A percentile compares a stretch with the other conserved stretches of the same genome.
These are phyloP conservation scores for Myxozyma geophila DNA, from an alignment of 805 yeast species.

Conservation along the genomic window DNA sequence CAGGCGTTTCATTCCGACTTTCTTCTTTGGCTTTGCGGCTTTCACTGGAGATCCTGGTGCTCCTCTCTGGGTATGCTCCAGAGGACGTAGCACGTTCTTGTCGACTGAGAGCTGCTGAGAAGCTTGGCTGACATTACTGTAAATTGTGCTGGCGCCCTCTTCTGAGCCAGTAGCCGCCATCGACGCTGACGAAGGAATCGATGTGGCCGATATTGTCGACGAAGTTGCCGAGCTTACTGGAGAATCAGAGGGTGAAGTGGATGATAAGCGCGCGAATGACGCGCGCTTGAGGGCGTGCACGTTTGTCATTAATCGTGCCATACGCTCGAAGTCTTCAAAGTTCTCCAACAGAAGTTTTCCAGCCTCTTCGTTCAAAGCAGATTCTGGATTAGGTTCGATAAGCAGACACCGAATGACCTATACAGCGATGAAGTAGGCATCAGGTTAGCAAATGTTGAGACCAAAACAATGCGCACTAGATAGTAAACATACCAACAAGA, in stretches of 20 bases:
- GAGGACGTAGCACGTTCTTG: slow-evolving; percentile 24
- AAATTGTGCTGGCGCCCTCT: slow-evolving; percentile 4
- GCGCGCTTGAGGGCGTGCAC: slow-evolving; percentile 40
- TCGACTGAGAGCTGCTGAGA: not conserved
- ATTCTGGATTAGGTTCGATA: slow-evolving; percentile 45
- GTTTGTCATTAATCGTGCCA: slow-evolving; percentile 41
- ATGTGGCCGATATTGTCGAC: too few relatives aligned
- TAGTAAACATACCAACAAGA: slow-evolving; percentile 35
- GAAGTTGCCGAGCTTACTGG: too few relatives aligned
- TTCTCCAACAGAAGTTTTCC: slow-evolving; percentile 43
- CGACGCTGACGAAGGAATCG: not conserved
- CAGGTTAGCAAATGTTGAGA: too few relatives aligned
- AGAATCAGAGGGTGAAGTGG: not conserved
- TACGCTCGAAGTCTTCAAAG: slow-evolving; percentile 39
- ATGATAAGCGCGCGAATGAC: slow-evolving; percentile 7
- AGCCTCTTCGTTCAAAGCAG: slow-evolving; percentile 44
- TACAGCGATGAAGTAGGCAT: too few relatives aligned
- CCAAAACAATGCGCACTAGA: not conserved
- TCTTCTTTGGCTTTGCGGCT: slow-evolving; percentile 23
- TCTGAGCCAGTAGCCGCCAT: not conserved
- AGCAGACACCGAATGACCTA: slow-evolving; percentile 42
- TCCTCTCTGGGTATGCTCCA: slow-evolving; percentile 29
- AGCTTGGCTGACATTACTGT: slow-evolving; percentile 2
- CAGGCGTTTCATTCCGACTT: slow-evolving; percentile 29
- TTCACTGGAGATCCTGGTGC: slow-evolving; percentile 9